These are phyloP conservation scores for Hanseniaspora valbyensis DNA, from an alignment of 805 yeast species.

Conservation along the genomic window DNA sequence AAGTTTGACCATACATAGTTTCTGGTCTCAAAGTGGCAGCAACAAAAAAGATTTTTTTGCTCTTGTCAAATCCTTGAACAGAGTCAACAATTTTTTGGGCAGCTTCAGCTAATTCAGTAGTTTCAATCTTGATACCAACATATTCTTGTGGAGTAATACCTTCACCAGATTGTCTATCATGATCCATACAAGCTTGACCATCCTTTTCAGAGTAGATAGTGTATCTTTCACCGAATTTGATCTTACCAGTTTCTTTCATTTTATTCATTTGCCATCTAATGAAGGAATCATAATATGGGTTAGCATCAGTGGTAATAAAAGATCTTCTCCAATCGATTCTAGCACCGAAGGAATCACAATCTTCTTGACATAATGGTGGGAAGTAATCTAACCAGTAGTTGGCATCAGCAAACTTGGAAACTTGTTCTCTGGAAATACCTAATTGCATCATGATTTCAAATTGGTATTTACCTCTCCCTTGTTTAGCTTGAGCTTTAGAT, in stretches of 20 bases:
- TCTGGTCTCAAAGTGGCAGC: conserved; percentile 98
- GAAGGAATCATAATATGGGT: conserved; percentile 89
- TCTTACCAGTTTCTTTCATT: conserved; percentile 74
- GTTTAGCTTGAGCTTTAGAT: conserved; percentile 86
- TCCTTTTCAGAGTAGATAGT: conserved; percentile 95
- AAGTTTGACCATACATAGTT: conserved; percentile 97
- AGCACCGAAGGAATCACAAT: conserved; percentile 75
- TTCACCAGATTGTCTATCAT: conserved; percentile 94
- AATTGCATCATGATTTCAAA: conserved; percentile 92
- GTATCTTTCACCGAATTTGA: conserved; percentile 96
- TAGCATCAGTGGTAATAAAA: conserved; percentile 85
- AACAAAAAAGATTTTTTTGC: conserved; percentile 66
- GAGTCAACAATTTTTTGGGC: conserved; percentile 31
- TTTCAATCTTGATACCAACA: conserved; percentile 79
- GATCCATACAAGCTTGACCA: conserved; percentile 99
- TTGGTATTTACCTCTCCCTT: conserved; percentile 89
- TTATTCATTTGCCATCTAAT: conserved; percentile 93
- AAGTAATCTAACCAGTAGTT: conserved; percentile 78
- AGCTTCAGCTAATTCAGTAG: conserved; percentile 43
- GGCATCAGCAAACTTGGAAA: conserved; percentile 84
- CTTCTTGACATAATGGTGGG: conserved; percentile 78
- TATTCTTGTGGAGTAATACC: conserved; percentile 96
- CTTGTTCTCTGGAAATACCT: conserved; percentile 76
- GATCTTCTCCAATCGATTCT: conserved; percentile 98
- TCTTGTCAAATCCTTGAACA: conserved; percentile 29